Conservation (phyloP, 208 protist genomes). For the Borovskyia barvae region DNA sequence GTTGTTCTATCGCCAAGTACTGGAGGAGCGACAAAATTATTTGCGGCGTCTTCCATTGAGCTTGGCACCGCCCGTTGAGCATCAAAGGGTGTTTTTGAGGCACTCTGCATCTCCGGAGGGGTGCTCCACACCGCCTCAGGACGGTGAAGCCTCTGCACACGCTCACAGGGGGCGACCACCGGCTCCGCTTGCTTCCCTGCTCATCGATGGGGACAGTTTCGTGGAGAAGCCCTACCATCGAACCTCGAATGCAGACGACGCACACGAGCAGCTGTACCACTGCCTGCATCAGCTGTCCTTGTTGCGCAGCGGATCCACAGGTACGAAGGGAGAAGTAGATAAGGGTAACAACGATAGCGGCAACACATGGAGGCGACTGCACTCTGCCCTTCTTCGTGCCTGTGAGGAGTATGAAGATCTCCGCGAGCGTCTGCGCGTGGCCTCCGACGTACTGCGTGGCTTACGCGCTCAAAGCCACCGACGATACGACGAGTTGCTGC, state of each 20-base stretch:
- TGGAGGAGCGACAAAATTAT: conserved; percentile 19
- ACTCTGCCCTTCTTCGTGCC: conserved; percentile 13
- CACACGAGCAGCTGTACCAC: conserved; percentile 6
- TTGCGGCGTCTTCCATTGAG: conserved; percentile 6
- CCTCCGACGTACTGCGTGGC: conserved; percentile 9
- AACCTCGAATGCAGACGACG: not conserved
- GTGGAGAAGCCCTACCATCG: not conserved
- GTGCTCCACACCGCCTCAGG: no score
- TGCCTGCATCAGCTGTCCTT: not conserved
- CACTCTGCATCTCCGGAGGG: not conserved
- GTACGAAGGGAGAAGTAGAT: not conserved
- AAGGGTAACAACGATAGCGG: not conserved
- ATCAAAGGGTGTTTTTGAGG: no score
- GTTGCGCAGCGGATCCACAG: no score
- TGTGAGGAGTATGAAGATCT: conserved; percentile 19
- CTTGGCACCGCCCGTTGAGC: no score
- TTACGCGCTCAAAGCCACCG: conserved; percentile 24
- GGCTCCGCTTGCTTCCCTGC: not conserved
- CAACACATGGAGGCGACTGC: conserved; percentile 2
- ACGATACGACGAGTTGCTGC: conserved; percentile 10
- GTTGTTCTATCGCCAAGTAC: conserved; percentile 14
- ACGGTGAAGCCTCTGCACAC: no score
- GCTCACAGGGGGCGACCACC: no score
- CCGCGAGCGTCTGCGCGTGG: conserved; percentile 20
- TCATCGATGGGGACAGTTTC: not conserved